These are phyloP conservation scores for Xylariaceae sp. DNA, from an alignment of 2,329 filamentous ascomycete species.

Conservation along the genomic window DNA sequence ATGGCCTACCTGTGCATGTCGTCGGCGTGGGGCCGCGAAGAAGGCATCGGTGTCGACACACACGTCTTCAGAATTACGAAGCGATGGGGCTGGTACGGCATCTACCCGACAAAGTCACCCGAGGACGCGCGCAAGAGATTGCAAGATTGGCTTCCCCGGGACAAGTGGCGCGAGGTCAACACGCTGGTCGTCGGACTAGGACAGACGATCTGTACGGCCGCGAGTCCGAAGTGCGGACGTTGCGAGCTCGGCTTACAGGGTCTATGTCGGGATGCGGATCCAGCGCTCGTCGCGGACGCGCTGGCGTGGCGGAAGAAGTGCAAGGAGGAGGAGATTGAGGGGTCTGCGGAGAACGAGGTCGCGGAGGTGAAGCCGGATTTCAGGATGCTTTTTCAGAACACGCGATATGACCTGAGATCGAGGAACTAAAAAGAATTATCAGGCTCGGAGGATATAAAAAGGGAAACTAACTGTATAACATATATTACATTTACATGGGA, in stretches of 20 bases:
- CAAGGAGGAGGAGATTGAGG: conserved; percentile 9
- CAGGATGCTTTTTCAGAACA: no score
- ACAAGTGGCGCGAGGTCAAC: conserved; percentile 91
- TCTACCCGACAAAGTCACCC: conserved; percentile 57
- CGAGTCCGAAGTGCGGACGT: conserved; percentile 75
- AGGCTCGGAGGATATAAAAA: no score
- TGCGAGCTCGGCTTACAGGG: conserved; percentile 74
- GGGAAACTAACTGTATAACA: no score
- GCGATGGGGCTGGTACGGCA: conserved; percentile 81
- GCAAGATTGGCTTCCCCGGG: conserved; percentile 75
- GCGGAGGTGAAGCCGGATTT: conserved; percentile 1
- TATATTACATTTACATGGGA: no score
- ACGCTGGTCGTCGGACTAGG: conserved; percentile 81
- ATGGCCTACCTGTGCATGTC: conserved; percentile 89
- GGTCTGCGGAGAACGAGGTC: conserved; percentile 9
- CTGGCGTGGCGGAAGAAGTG: conserved; percentile 44
- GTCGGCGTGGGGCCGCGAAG: conserved; percentile 57
- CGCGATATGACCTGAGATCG: no score
- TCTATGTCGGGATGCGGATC: conserved; percentile 68
- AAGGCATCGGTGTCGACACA: conserved; percentile 88
- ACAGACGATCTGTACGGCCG: conserved; percentile 77
- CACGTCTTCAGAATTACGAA: conserved; percentile 95
- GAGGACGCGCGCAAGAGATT: conserved; percentile 74
- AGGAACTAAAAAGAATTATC: no score
- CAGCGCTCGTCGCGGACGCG: conserved; percentile 47